Evolutionary conservation across 768 basidiomycete genomes (phyloP).

Genomic region (Tylopilus subfusipes): DNA sequence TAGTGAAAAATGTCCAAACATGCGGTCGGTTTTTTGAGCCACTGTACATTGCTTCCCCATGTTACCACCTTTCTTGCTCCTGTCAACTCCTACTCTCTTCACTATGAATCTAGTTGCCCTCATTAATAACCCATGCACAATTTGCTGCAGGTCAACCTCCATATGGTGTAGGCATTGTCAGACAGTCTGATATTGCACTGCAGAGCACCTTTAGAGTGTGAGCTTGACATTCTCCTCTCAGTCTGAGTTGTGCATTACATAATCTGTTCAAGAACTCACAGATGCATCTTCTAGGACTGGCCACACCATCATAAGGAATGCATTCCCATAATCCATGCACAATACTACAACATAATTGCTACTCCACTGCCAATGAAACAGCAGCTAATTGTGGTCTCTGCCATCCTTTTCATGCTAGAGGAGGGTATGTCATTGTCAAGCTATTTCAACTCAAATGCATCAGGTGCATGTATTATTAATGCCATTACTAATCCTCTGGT

Average conservation of each 20-base stretch:
- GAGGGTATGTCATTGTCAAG: slow-evolving; percentile 65
- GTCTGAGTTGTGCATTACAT: too few species aligned
- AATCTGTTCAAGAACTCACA: slow-evolving; percentile 15
- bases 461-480: neutral
- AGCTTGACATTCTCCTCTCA: slow-evolving; percentile 21
- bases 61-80: too few species aligned
- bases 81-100: too few species aligned
- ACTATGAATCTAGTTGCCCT: slow-evolving; percentile 56
- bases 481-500: slow-evolving; percentile 9
- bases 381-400: slow-evolving; percentile 63
- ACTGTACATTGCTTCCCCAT: too few species aligned
- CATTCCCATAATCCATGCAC: slow-evolving; percentile 45
- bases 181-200: slow-evolving; percentile 73
- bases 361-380: slow-evolving; percentile 72
- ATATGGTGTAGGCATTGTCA: slow-evolving; percentile 91
- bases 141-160: slow-evolving; percentile 70
- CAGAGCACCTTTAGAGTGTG: slow-evolving; percentile 71
- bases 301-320: slow-evolving; percentile 69
- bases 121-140: slow-evolving; percentile 71
- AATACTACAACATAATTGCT: slow-evolving; percentile 65
- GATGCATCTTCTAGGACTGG: slow-evolving; percentile 60
- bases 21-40: too few species aligned
- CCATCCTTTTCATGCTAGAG: slow-evolving; percentile 70
- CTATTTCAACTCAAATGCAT: slow-evolving; percentile 3
- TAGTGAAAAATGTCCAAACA: too few species aligned